Conservation (phyloP, 495 filamentous ascomycete genomes). For the Wilcoxina mikolae region DNA sequence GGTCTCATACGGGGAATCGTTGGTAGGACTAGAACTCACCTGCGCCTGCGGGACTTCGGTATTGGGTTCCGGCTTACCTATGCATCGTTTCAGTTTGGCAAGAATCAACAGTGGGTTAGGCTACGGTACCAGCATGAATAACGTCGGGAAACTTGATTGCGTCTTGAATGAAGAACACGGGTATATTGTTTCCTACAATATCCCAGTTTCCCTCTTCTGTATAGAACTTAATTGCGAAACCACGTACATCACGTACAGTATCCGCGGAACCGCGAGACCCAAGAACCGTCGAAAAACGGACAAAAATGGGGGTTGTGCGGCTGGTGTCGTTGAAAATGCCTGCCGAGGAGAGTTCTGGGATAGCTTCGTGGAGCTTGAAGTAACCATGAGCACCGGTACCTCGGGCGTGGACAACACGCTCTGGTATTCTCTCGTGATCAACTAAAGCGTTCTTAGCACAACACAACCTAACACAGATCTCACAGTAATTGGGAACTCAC, state of each 20-base stretch:
- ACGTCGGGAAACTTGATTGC: slow-evolving; percentile 59
- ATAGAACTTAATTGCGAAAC: slow-evolving; percentile 69
- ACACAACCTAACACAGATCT: background rate
- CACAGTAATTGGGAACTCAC: slow-evolving; percentile 11
- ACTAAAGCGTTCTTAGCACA: slow-evolving; percentile 32
- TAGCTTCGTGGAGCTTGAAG: slow-evolving; percentile 53
- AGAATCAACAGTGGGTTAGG: background rate
- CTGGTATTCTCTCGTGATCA: slow-evolving; percentile 78
- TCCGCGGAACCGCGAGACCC: slow-evolving; percentile 65
- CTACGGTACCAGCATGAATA: slow-evolving; percentile 52
- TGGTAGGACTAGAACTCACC: too few relatives aligned
- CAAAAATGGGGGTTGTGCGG: slow-evolving; percentile 61
- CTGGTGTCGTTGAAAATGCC: slow-evolving; percentile 66
- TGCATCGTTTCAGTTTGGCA: background rate
- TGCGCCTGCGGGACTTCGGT: slow-evolving; percentile 49
- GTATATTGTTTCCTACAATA: slow-evolving; percentile 63
- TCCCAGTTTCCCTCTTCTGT: slow-evolving; percentile 44
- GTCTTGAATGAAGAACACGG: slow-evolving; percentile 64
- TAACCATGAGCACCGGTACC: slow-evolving; percentile 72
- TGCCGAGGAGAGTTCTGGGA: slow-evolving; percentile 50
- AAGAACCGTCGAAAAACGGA: slow-evolving; percentile 73
- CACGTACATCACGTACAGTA: slow-evolving; percentile 67
- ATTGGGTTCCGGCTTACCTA: slow-evolving; percentile 60
- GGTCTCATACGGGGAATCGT: too few relatives aligned
- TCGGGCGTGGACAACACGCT: slow-evolving; percentile 79